Evolutionary conservation across 140 eudicot genomes (phyloP), one percentile per base, ranked within the genome.

Genomic region (Flaveria floridana): DNA sequence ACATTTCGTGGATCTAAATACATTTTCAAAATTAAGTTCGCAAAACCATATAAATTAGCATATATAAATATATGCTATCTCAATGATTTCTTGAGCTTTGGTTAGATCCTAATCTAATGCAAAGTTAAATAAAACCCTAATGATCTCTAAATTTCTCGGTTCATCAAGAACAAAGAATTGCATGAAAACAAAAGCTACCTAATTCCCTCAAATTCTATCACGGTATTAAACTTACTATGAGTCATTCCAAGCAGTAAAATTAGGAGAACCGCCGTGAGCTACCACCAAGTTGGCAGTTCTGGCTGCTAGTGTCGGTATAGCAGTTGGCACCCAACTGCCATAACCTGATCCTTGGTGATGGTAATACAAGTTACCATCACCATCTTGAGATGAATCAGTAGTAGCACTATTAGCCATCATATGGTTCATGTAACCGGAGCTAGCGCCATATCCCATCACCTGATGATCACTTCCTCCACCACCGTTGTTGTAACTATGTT

Each of bases 211-310:
- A 55, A 52, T 34, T 64, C 50, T 74, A 65, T 81, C 68, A 58
- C 68, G 59, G 30, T 57, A 34, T 47, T 26, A 62, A 48, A 23
- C 48, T 47, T 16, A n/a, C 52, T 74, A 88, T 2, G 89, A 68
- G 41, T 91, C 91, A 41, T 87, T 89, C 96, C 96, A 91, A 18
- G 82, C 82, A 0, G 89, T 88, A 78, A 88, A 91, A 12, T 81
- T 80, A 2, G 89, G 83, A 2, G 87, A 52, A 51, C 89, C 76
- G 18, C 87, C 85, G 14, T 83, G 84, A 61, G 84, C 81, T 26
- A 81, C 78, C 23, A 78, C 87, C 73, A 89, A 18, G 80, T 74
- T 79, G 51, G 77, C 75, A 26, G 83, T 66, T 59, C 81, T 79
- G 3, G 84, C 73, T 18, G 79, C 83, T 10, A 78, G 77, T 23